Evolutionary conservation across 495 filamentous ascomycete species (phyloP).

Genomic region (Talaromyces proteolyticus): DNA sequence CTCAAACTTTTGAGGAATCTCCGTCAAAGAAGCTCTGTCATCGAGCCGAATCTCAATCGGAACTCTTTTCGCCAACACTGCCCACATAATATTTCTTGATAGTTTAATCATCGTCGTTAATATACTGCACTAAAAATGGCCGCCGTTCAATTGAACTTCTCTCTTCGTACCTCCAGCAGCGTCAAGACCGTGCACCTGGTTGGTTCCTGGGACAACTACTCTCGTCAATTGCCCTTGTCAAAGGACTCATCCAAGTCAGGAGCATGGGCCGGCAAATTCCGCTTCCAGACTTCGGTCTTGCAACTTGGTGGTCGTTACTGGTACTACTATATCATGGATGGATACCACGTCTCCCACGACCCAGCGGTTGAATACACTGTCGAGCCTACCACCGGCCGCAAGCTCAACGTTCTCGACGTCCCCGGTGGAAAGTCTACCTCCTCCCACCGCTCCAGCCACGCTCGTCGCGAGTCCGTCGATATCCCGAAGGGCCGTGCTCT

Average conservation of each 20-base stretch:
- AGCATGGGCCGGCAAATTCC: constrained; percentile 91
- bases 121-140: constrained; percentile 60
- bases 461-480: constrained; percentile 40
- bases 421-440: constrained; percentile 35
- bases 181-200: constrained; percentile 97
- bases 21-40: constrained; percentile 8
- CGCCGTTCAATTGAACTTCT: constrained; percentile 78
- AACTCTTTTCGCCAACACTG: constrained; percentile 3
- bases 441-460: constrained; percentile 14
- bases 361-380: constrained; percentile 82
- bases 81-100: constrained; percentile 10
- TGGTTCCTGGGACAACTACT: constrained; percentile 98
- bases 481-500: constrained; percentile 83
- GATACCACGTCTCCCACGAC: constrained; percentile 97
- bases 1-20: constrained; percentile 3
- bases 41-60: neutral
- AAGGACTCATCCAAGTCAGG: constrained; percentile 80
- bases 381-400: constrained; percentile 95
- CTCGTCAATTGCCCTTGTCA: constrained; percentile 84
- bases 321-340: constrained; percentile 99
- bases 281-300: constrained; percentile 80
- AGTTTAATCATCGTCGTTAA: constrained; percentile 20
- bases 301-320: constrained; percentile 89
- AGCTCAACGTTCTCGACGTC: constrained; percentile 75
- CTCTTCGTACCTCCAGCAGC: constrained; percentile 90